Evolutionary conservation across 139 green algal genomes (phyloP).

Genomic region (Diplosphaera chodatii): DNA sequence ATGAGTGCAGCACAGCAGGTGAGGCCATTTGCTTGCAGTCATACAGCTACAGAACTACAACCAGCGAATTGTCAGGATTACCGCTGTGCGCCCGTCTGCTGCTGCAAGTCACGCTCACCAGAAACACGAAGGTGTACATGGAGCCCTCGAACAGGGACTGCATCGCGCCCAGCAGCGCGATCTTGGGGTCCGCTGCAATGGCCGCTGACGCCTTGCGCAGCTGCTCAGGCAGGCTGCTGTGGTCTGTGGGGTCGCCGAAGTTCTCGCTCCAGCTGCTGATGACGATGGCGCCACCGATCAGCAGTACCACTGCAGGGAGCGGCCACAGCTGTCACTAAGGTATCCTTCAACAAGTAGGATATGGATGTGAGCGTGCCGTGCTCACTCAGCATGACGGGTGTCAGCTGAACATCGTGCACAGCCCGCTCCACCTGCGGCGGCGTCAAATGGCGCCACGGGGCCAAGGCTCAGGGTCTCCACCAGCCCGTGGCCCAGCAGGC

Average conservation of each 20-base stretch:
- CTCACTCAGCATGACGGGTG: too few species aligned
- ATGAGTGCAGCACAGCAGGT: too few species aligned
- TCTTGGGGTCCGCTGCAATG: constrained; percentile 60
- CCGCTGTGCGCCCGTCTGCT: too few species aligned
- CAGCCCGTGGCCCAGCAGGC: constrained; percentile 83
- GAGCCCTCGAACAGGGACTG: constrained; percentile 90
- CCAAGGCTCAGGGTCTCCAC: constrained; percentile 72
- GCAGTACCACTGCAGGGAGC: constrained; percentile 44
- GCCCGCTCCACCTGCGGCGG: constrained; percentile 44
- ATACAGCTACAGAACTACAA: too few species aligned
- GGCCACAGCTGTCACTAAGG: too few species aligned
- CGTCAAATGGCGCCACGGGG: constrained; percentile 94
- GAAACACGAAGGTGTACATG: constrained; percentile 99
- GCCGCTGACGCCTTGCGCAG: constrained; percentile 45
- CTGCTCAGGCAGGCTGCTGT: constrained; percentile 26
- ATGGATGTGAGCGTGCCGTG: too few species aligned
- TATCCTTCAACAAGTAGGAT: too few species aligned
- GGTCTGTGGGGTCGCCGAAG: constrained; percentile 66
- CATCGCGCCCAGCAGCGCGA: constrained; percentile 83
- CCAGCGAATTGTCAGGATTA: too few species aligned
- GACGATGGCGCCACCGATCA: constrained; percentile 73
- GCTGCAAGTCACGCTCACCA: constrained; percentile 23
- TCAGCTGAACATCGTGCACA: too few species aligned
- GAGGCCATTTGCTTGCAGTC: too few species aligned
- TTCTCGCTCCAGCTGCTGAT: constrained; percentile 87